phyloP scores from a whole-genome alignment of 352 stramenopile genomes.

The Phytophthora foliorum region DNA sequence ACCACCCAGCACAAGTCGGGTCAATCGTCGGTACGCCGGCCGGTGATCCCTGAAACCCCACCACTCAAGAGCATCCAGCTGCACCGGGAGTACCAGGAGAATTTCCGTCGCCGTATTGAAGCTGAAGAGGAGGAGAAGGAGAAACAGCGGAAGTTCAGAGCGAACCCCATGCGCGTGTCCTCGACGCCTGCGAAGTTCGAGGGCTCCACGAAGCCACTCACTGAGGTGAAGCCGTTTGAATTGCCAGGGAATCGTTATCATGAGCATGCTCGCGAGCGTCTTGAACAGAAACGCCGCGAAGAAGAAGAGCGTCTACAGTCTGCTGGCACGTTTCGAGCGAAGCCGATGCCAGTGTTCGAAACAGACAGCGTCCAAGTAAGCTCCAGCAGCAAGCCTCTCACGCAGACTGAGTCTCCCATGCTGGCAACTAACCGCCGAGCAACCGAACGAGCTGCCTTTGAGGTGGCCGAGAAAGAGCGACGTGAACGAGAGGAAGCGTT shows the following conservation, averaged over 20 bases:
- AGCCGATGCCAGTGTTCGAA: slow-evolving; percentile 71
- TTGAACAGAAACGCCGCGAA: slow-evolving; percentile 66
- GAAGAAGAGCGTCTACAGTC: slow-evolving; percentile 62
- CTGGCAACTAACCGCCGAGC: slow-evolving; percentile 72
- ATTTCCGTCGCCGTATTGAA: slow-evolving; percentile 67
- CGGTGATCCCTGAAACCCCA: slow-evolving; percentile 75
- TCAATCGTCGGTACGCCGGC: slow-evolving; percentile 32
- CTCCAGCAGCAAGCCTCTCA: slow-evolving; percentile 50
- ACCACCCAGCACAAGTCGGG: slow-evolving; percentile 21
- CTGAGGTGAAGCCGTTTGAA: slow-evolving; percentile 73
- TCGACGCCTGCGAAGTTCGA: slow-evolving; percentile 69
- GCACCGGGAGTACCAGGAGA: slow-evolving; percentile 78
- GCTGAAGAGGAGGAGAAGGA: slow-evolving; percentile 65
- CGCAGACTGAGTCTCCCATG: slow-evolving; percentile 58
- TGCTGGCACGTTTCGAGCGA: slow-evolving; percentile 63
- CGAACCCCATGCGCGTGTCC: slow-evolving; percentile 73
- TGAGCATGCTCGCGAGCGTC: slow-evolving; percentile 65
- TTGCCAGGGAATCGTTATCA: slow-evolving; percentile 64
- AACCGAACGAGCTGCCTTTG: slow-evolving; percentile 71
- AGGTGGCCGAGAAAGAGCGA: slow-evolving; percentile 75
- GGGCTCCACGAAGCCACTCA: slow-evolving; percentile 77
- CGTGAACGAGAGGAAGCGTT: slow-evolving; percentile 71
- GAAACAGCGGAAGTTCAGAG: slow-evolving; percentile 71
- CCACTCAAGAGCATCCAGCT: slow-evolving; percentile 77
- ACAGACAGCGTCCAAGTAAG: slow-evolving; percentile 40